These are phyloP conservation scores for Salix viminalis DNA, from an alignment of 345 rosid species.

Conservation along the genomic window DNA sequence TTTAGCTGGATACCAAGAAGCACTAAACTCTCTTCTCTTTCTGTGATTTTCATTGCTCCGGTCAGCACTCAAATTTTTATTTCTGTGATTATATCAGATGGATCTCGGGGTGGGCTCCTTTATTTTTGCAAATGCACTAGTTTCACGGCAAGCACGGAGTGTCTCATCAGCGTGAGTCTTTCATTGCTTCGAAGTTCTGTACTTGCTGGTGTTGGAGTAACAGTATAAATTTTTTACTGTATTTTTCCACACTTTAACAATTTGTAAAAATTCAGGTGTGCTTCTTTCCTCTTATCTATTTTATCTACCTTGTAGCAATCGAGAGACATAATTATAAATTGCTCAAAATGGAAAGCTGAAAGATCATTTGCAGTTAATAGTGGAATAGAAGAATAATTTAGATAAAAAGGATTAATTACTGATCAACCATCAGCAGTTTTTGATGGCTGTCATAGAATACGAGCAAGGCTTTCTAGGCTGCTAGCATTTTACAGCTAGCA, in stretches of 20 bases:
- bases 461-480: neutral
- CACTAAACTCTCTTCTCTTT: neutral
- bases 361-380: neutral
- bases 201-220: neutral
- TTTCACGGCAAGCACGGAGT: conserved; percentile 76
- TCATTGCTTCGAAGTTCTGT: conserved; percentile 5
- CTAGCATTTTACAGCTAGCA: neutral
- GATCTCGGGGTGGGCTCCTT: conserved; percentile 97
- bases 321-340: neutral
- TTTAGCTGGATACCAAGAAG: neutral
- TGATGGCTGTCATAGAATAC: neutral
- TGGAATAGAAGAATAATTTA: neutral
- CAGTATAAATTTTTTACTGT: neutral
- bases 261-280: too few species aligned
- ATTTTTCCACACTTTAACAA: neutral
- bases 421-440: neutral
- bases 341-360: neutral
- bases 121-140: conserved; percentile 67
- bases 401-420: neutral
- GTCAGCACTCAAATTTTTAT: neutral
- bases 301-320: neutral
- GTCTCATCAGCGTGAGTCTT: conserved; percentile 50
- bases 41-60: neutral
- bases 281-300: neutral
- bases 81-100: conserved; percentile 52